These are phyloP conservation scores for Brassica juncea DNA, from an alignment of 345 rosid genomes.

Conservation along the genomic window DNA sequence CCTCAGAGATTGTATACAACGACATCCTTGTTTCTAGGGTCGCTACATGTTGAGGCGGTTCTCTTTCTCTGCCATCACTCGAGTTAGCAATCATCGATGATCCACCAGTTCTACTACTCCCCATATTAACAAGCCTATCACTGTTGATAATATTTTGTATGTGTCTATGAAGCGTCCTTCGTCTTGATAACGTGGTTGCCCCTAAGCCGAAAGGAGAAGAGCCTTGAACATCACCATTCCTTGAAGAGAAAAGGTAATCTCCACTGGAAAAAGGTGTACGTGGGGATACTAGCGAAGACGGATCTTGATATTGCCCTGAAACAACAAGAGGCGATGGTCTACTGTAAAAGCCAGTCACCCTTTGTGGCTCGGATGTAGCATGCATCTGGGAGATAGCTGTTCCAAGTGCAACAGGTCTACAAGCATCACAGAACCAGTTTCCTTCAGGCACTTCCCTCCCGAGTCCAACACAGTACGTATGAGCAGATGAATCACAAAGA, in stretches of 20 bases:
- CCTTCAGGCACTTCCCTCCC: conserved; percentile 96
- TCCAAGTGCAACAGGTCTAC: conserved; percentile 81
- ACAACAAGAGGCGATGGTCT: conserved; percentile 50
- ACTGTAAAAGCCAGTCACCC: conserved; percentile 51
- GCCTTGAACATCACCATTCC: conserved; percentile 55
- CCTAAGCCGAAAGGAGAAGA: conserved; percentile 73
- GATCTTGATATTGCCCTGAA: conserved; percentile 56
- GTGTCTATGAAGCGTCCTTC: conserved; percentile 85
- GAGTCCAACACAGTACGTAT: conserved; percentile 95
- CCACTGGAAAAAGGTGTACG: conserved; percentile 48
- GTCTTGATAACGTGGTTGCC: conserved; percentile 72
- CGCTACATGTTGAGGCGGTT: conserved; percentile 40
- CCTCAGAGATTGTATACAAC: conserved; percentile 45
- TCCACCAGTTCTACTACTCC: conserved; percentile 52
- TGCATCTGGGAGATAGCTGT: conserved; percentile 65
- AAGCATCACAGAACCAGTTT: conserved; percentile 97
- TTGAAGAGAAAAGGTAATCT: conserved; percentile 64
- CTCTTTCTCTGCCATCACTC: conserved; percentile 45
- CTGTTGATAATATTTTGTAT: conserved; percentile 67
- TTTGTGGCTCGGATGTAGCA: conserved; percentile 52
- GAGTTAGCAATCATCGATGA: conserved; percentile 46
- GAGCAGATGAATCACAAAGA: conserved; percentile 97
- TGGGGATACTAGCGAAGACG: conserved; percentile 54
- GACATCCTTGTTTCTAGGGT: conserved; percentile 42
- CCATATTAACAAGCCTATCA: conserved; percentile 51